Evolutionary conservation across 768 basidiomycete genomes (phyloP).

Genomic region (Artomyces pyxidatus): DNA sequence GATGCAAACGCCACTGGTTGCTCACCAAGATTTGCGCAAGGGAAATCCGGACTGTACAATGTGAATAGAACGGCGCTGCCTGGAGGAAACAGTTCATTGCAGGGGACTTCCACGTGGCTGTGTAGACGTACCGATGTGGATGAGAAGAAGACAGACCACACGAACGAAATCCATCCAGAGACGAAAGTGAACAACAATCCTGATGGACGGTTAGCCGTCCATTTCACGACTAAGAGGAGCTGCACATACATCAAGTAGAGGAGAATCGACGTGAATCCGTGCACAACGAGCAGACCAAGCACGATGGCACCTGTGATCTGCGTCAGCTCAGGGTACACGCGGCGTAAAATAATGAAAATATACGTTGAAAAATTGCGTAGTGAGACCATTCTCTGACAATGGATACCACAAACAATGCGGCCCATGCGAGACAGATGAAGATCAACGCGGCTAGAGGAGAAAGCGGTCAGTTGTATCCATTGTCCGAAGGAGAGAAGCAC

Average conservation of each 20-base stretch:
- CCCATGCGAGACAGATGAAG: slow-evolving; percentile 3
- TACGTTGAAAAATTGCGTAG: slow-evolving; percentile 6
- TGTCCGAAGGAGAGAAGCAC: background rate
- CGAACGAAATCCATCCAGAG: slow-evolving; percentile 13
- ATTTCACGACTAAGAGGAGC: background rate
- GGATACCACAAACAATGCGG: slow-evolving; percentile 3
- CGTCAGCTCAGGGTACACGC: background rate
- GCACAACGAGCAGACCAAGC: background rate
- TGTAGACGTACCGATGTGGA: slow-evolving; percentile 7
- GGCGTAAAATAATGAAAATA: background rate
- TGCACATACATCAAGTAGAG: slow-evolving; percentile 13
- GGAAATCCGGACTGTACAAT: background rate
- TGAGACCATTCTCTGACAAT: background rate
- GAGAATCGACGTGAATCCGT: slow-evolving; percentile 8
- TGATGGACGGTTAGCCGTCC: background rate
- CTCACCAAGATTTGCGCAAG: slow-evolving; percentile 9
- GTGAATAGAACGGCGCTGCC: slow-evolving; percentile 7
- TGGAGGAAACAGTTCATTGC: background rate
- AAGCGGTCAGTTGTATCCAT: background rate
- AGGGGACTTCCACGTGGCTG: too few relatives aligned
- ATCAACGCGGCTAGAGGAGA: slow-evolving; percentile 5
- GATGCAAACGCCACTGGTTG: background rate
- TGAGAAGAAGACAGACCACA: background rate
- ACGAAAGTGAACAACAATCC: slow-evolving; percentile 6
- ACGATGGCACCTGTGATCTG: slow-evolving; percentile 1